Base-by-base conservation (phyloP, 2,329 filamentous ascomycete genomes). In the Endothia cerciana region DNA sequence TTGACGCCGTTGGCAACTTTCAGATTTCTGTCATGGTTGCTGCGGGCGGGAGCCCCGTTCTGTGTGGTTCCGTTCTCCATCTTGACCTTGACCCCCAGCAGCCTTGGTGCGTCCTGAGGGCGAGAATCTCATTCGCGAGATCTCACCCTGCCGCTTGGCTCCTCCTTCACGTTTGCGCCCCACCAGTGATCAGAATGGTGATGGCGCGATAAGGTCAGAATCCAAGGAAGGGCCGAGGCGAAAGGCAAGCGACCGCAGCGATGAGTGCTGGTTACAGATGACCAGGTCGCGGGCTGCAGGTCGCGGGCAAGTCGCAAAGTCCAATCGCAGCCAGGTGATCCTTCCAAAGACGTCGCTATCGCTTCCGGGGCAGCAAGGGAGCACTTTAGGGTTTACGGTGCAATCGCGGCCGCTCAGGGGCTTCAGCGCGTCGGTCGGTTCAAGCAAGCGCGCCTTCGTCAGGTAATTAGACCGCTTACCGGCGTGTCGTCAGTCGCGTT, bases 21-120 rank as follows among this genome's bases (percentile, higher is more conserved):
- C 56, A 73, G 65, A 69, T 82, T 79, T 80, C 82, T 82, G 73
- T 87, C 83, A 75, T 87, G 83, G 73, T 87, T 84, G 71, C 82
- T 83, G 74, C 81, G 83, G 73, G 79, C 78, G 71, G 82, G 82
- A 73, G 79, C 78, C 71, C 83, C 82, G 73, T 83, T 83, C 73
- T 81, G 80, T 73, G 77, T 78, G 75, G 82, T 82, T 76, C 82
- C 83, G 77, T 69, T 72, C 67, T 77, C 75, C 74, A 76, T 77
- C 58, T 68, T 73, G 69, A 66, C 51, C 51, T 36, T 25, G 40
- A 57, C 66, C 60, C 65, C 62, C 65, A 45, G 40, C 51, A 56
- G 41, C 61, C 61, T 63, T 13, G 28, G 11, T 4, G 28, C 56
- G 56, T 63, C 25, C 57, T 30, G 47, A 68, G 66, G 66, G 59